Evolutionary conservation across 345 rosid species (phyloP).

Genomic region (Linum tenue): DNA sequence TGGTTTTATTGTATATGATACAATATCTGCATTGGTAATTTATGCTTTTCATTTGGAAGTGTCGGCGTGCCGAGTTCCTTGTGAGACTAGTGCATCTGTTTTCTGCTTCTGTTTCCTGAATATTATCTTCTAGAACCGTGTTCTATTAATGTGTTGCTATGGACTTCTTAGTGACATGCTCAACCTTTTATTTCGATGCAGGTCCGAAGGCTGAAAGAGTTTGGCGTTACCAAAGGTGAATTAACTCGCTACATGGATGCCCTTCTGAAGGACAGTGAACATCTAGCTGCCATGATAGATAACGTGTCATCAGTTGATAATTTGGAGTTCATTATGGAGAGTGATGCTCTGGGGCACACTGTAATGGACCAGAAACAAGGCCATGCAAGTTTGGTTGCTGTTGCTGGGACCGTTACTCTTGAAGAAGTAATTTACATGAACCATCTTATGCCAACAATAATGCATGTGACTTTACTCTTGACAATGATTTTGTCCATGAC

Average conservation of each 20-base stretch:
- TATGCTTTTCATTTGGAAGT: not conserved
- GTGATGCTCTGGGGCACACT: constrained; percentile 90
- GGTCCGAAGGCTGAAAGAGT: constrained; percentile 98
- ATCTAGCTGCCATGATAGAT: constrained; percentile 93
- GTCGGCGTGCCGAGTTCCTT: not conserved
- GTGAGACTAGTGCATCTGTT: constrained; percentile 1
- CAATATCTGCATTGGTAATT: not conserved
- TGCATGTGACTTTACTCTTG: not conserved
- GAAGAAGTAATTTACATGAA: constrained; percentile 54
- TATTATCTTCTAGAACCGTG: not conserved
- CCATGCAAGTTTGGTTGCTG: constrained; percentile 78
- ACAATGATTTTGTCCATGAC: not conserved
- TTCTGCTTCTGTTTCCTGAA: not conserved
- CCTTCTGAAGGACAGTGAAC: constrained; percentile 94
- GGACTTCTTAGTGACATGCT: constrained; percentile 1
- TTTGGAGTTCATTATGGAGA: constrained; percentile 96
- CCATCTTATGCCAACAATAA: not conserved
- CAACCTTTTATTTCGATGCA: constrained; percentile 16
- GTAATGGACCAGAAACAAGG: constrained; percentile 99
- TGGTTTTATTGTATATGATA: not conserved
- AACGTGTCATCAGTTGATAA: constrained; percentile 97
- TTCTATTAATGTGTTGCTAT: not conserved
- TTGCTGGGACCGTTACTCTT: constrained; percentile 86
- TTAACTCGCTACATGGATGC: constrained; percentile 96
- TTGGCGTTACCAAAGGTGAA: constrained; percentile 98